Evolutionary conservation across 257 asterid species (phyloP), one percentile per base, ranked within the genome.

Genomic region (Fraxinus excelsior): DNA sequence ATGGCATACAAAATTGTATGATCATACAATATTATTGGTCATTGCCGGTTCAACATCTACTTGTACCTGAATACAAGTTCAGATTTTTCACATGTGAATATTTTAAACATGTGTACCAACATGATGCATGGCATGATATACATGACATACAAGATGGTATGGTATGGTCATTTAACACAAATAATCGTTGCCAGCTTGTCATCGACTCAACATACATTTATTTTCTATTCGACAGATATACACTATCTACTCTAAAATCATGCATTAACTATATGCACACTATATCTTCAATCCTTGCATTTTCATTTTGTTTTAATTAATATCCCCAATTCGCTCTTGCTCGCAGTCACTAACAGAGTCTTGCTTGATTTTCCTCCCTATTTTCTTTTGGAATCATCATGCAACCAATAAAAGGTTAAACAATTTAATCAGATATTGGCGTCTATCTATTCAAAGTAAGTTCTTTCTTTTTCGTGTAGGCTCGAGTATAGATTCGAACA

Each of bases 191-290:
- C 25, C 25, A 51, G 0, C 23, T 18, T 18, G 25, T 51, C 6
- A 14, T 19, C 10, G 11, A 51, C 90, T 85, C 83, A 88, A 74
- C 78, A 26, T 80, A 71, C 86, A 79, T 56, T 85, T 56, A 79
- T 51, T 3, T 51, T 23, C 23, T 65, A 56, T 62, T 78, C 71
- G 10, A 66, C 25, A 23, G 7, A 51, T 51, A 51, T 4, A 51
- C 23, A 51, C 62, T 44, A 12, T 44, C 14, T 44, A 44, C 18
- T 44, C 19, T 12, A 53, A 77, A 10, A 58, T 72, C 8, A 29
- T 11, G 10, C 80, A 51, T 69, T 77, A 76, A 80, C 76, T 74
- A 21, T 71, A 58, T 42, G 26, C 71, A 72, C 74, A 1, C 23
- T 78, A 78, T 73, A 75, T 79, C 77, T 42, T 70, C 44, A 38